Percentiles rank a stretch among this genome's conserved stretches.
phyloP scores from a whole-genome alignment of 1,284 basidiomycete species.

The Rhodotorula sp. region DNA sequence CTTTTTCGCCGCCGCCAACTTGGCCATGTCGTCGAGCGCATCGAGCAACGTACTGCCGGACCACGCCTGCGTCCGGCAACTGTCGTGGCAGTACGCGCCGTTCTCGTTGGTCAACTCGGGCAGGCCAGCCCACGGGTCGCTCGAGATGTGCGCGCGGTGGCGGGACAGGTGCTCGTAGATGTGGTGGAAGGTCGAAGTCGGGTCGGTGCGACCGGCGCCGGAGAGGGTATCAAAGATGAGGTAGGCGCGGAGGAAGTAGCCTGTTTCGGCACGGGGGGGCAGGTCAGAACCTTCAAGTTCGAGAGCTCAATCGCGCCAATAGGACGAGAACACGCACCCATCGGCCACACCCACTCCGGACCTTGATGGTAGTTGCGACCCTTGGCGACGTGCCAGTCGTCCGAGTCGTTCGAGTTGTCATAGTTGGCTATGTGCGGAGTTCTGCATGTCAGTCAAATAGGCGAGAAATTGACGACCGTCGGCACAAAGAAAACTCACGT shows the following conservation, averaged over 20 bases:
- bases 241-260: slow-evolving; percentile 92
- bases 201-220: slow-evolving; percentile 60
- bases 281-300: slow-evolving; percentile 60
- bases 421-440: slow-evolving; percentile 60
- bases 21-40: slow-evolving; percentile 33
- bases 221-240: slow-evolving; percentile 71
- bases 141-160: slow-evolving; percentile 68
- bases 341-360: slow-evolving; percentile 52
- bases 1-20: slow-evolving; percentile 1
- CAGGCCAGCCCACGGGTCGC: slow-evolving; percentile 82
- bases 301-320: slow-evolving; percentile 42
- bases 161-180: slow-evolving; percentile 69
- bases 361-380: slow-evolving; percentile 71
- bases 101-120: slow-evolving; percentile 68
- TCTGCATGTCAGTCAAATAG: neutral
- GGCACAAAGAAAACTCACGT: slow-evolving; percentile 3
- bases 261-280: slow-evolving; percentile 72
- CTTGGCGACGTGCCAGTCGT: slow-evolving; percentile 78
- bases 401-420: slow-evolving; percentile 84
- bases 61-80: slow-evolving; percentile 90
- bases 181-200: slow-evolving; percentile 69
- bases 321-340: slow-evolving; percentile 17
- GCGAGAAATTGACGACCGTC: neutral
- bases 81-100: slow-evolving; percentile 76
- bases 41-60: slow-evolving; percentile 27